These are phyloP conservation scores for Mortierella sp. DNA, from an alignment of 371 early-diverging fungal species.

Conservation along the genomic window DNA sequence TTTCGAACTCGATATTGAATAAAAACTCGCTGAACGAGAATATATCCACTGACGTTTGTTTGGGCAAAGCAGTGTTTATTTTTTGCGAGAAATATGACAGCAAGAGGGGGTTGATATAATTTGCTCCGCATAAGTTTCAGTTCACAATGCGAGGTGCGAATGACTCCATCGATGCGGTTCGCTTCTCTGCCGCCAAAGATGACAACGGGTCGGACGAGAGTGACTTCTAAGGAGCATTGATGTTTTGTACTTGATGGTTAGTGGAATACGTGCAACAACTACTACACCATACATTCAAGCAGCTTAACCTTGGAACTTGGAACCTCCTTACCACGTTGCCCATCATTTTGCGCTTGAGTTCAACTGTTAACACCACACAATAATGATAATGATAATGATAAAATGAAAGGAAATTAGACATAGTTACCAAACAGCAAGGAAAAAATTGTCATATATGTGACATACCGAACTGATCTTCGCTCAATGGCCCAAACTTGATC, in stretches of 20 bases:
- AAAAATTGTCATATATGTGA: background rate
- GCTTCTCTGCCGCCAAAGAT: constrained; percentile 7
- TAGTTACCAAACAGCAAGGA: background rate
- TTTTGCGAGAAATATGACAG: too few relatives aligned
- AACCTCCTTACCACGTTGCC: constrained; percentile 45
- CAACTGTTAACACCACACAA: constrained; percentile 45
- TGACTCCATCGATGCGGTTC: constrained; percentile 7
- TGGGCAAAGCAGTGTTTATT: too few relatives aligned
- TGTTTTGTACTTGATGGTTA: too few relatives aligned
- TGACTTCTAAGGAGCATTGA: too few relatives aligned
- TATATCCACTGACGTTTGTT: too few relatives aligned
- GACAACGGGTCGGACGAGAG: background rate
- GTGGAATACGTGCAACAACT: too few relatives aligned
- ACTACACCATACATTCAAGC: too few relatives aligned
- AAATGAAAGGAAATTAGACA: too few relatives aligned
- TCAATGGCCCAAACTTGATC: constrained; percentile 69
- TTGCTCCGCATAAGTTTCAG: background rate
- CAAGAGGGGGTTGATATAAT: background rate
- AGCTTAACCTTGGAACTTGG: too few relatives aligned
- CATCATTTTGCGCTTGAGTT: constrained; percentile 62
- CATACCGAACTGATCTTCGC: constrained; percentile 67
- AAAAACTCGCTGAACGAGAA: background rate
- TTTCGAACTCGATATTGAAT: too few relatives aligned
- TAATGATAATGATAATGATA: too few relatives aligned
- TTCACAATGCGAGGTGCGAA: background rate